These are phyloP conservation scores for Taiozyma sp. DNA, from an alignment of 1,139 yeast genomes.

Conservation along the genomic window DNA sequence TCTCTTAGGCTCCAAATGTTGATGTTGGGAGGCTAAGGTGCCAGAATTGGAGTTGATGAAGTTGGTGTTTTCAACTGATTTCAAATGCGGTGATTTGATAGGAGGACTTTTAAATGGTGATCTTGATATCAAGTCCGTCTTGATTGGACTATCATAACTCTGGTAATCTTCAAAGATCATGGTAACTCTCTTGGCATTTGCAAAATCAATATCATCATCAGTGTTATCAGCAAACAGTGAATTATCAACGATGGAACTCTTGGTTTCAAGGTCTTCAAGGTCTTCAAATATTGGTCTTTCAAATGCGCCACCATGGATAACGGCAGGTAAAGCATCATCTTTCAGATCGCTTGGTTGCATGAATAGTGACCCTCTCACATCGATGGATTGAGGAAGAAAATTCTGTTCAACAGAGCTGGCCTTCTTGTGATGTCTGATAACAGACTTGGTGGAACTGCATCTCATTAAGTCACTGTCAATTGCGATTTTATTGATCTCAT, in stretches of 20 bases:
- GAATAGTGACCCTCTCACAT: slow-evolving; percentile 20
- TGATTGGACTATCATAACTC: slow-evolving; percentile 4
- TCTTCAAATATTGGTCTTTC: slow-evolving; percentile 11
- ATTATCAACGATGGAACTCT: slow-evolving; percentile 15
- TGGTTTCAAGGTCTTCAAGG: slow-evolving; percentile 10
- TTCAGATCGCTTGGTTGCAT: slow-evolving; percentile 17
- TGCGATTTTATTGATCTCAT: neutral
- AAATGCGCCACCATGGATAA: slow-evolving; percentile 4
- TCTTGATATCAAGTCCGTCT: neutral
- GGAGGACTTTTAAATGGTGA: slow-evolving; percentile 3
- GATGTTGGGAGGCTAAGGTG: slow-evolving; percentile 3
- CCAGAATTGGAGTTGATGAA: slow-evolving; percentile 13
- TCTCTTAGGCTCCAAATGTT: slow-evolving; percentile 32
- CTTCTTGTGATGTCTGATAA: slow-evolving; percentile 19
- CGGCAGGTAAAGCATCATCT: slow-evolving; percentile 12
- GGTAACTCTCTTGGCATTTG: slow-evolving; percentile 22
- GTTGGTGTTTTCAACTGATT: slow-evolving; percentile 15
- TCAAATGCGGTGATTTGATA: slow-evolving; percentile 15
- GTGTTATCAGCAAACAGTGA: slow-evolving; percentile 22
- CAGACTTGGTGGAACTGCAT: slow-evolving; percentile 15
- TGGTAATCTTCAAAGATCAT: slow-evolving; percentile 22
- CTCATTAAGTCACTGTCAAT: slow-evolving; percentile 6
- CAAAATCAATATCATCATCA: slow-evolving; percentile 19
- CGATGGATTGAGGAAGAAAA: slow-evolving; percentile 9
- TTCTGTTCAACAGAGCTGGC: slow-evolving; percentile 11